phyloP scores from a whole-genome alignment of 768 basidiomycete genomes.

The Mycena capillaripes region DNA sequence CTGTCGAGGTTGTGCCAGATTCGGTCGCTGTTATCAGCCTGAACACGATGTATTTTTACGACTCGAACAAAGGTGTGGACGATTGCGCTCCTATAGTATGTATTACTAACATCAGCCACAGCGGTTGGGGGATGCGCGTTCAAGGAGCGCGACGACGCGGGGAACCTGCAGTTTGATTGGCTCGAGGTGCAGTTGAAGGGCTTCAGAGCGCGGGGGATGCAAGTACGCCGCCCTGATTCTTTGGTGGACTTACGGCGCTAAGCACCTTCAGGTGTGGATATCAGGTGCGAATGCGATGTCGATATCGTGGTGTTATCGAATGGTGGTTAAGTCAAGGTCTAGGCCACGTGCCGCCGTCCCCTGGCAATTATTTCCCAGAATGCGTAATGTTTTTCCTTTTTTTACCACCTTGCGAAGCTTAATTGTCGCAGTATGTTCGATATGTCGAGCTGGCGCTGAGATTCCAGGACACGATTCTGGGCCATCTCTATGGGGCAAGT shows the following conservation, averaged over 20 bases:
- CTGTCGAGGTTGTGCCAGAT: slow-evolving; percentile 81
- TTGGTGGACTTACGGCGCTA: neutral
- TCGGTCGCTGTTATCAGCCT: slow-evolving; percentile 84
- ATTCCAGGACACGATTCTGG: slow-evolving; percentile 90
- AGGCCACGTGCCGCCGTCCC: slow-evolving; percentile 91
- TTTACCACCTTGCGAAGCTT: slow-evolving; percentile 22
- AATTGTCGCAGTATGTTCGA: slow-evolving; percentile 64
- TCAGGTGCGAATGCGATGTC: slow-evolving; percentile 49
- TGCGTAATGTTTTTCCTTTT: slow-evolving; percentile 68
- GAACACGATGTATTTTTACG: slow-evolving; percentile 94
- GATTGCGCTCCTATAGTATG: slow-evolving; percentile 3
- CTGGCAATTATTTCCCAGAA: slow-evolving; percentile 86
- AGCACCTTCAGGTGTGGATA: slow-evolving; percentile 59
- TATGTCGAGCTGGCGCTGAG: slow-evolving; percentile 83
- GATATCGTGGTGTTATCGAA: slow-evolving; percentile 9
- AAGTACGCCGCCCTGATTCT: slow-evolving; percentile 54
- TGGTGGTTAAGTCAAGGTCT: slow-evolving; percentile 26
- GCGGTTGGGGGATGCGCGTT: slow-evolving; percentile 84
- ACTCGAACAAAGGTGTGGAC: slow-evolving; percentile 83
- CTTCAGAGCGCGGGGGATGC: slow-evolving; percentile 77
- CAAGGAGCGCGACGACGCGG: slow-evolving; percentile 80
- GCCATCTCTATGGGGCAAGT: slow-evolving; percentile 87
- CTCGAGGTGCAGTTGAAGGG: too few species aligned
- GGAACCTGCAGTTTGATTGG: slow-evolving; percentile 89
- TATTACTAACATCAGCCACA: slow-evolving; percentile 50